These are phyloP conservation scores for Solanum lycopersicoides DNA, from an alignment of 257 asterid genomes.

Conservation along the genomic window DNA sequence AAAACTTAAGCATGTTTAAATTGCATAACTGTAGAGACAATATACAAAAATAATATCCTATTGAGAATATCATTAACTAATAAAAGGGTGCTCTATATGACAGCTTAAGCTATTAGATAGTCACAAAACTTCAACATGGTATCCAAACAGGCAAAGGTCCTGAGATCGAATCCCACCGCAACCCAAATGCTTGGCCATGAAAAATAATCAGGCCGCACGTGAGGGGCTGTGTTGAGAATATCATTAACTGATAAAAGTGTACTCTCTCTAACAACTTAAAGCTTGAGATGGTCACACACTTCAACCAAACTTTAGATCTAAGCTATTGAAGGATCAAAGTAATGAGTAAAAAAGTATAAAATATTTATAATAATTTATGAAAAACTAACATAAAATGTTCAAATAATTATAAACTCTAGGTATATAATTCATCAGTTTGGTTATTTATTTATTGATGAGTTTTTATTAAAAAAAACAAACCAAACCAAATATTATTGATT, in stretches of 20 bases:
- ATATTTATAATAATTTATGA: not conserved
- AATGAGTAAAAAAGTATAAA: no score
- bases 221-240: not conserved
- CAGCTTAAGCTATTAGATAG: not conserved
- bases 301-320: not conserved
- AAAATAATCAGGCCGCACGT: not conserved
- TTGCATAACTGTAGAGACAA: not conserved
- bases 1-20: not conserved
- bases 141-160: no score
- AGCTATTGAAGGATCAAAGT: not conserved
- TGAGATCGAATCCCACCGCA: not conserved
- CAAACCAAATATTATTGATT: not conserved
- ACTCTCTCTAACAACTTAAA: not conserved
- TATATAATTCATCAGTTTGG: not conserved
- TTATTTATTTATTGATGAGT: no score
- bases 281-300: not conserved
- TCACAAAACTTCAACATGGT: not conserved
- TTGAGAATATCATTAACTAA: not conserved
- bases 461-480: no score
- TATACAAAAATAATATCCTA: not conserved
- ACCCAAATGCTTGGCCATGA: not conserved
- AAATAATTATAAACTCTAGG: no score
- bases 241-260: not conserved
- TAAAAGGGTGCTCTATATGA: not conserved
- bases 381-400: no score